Evolutionary conservation across 768 basidiomycete species (phyloP), one percentile per base, ranked within the genome.

Genomic region (Dacryopinax spathularia): DNA sequence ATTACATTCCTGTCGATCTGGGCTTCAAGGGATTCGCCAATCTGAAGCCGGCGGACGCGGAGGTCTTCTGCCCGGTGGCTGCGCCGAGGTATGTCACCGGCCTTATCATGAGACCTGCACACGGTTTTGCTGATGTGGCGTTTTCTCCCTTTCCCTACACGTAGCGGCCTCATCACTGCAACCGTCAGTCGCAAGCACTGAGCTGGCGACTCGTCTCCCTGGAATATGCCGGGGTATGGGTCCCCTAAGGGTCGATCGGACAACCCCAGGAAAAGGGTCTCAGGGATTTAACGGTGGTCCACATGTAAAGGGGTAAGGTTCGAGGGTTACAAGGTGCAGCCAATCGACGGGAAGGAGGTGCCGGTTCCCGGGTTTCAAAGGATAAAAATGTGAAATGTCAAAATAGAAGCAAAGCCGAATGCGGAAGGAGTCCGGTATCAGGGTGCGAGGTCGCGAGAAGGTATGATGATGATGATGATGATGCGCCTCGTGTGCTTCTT

Each of bases 1-100:
- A 96, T 71, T 97, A 95, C 73, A 82, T 96, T 68, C 88, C 89
- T 0, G 89, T 93, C 56, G 84, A 89, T 72, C 87, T 91, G 84
- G 74, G 63, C 39, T 34, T 33, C 56, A 31, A 63, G 37, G 66
- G 63, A 60, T 61, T 63, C 65, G 74, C 66, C 72, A 77, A 66
- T 73, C 70, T 68, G 69, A 73, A 59, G 67, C 76, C 64, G 65
- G 77, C 81, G 0, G 76, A 80, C 16, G 91, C 90, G 18, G 91
- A 95, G 73, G 93, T 96, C 27, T 95, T 94, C 74, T 78, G 84
- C 65, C 91, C 93, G 60, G 76, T 91, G 65, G 80, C 86, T 34
- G 88, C 89, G n/a, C 91, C 92, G 22, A 90, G 88, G 89, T 88
- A 68, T 69, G 82, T 72, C 61, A n/a, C n/a, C n/a, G 12, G 41